These are phyloP conservation scores for Orbilia quercus DNA, from an alignment of 2,329 filamentous ascomycete genomes.

Conservation along the genomic window DNA sequence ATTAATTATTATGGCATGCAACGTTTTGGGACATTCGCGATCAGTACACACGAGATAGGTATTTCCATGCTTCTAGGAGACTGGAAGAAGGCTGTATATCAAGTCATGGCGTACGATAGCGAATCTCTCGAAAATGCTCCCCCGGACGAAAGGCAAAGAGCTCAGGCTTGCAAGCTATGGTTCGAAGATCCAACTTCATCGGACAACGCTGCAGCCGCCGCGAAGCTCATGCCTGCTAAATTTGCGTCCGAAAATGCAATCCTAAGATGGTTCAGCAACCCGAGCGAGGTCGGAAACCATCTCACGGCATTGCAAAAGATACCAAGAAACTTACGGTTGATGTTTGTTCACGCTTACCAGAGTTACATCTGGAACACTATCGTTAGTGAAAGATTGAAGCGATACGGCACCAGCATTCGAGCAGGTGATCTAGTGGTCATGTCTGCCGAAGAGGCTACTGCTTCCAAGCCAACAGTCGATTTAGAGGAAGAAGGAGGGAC, in stretches of 20 bases:
- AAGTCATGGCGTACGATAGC: slow-evolving; percentile 78
- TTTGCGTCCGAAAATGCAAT: slow-evolving; percentile 84
- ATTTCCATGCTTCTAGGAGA: slow-evolving; percentile 84
- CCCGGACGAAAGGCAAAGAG: slow-evolving; percentile 81
- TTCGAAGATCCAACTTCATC: slow-evolving; percentile 65
- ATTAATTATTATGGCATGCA: slow-evolving; percentile 99
- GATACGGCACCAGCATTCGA: slow-evolving; percentile 77
- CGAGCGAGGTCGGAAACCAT: slow-evolving; percentile 67
- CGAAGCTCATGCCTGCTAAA: slow-evolving; percentile 77
- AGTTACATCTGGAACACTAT: slow-evolving; percentile 92
- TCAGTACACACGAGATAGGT: slow-evolving; percentile 86
- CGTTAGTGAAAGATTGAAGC: slow-evolving; percentile 81
- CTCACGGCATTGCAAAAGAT: slow-evolving; percentile 83
- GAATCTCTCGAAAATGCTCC: slow-evolving; percentile 72
- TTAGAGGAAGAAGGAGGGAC: slow-evolving; percentile 65
- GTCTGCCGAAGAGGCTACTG: slow-evolving; percentile 39
- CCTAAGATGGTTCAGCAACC: slow-evolving; percentile 75
- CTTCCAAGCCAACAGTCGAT: slow-evolving; percentile 60
- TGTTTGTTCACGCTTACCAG: slow-evolving; percentile 98
- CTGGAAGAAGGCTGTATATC: slow-evolving; percentile 81
- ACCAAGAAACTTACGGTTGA: slow-evolving; percentile 82
- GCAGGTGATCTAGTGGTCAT: slow-evolving; percentile 84
- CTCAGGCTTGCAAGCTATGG: slow-evolving; percentile 81
- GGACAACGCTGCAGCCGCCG: slow-evolving; percentile 70
- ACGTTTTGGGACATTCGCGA: slow-evolving; percentile 87